phyloP scores from a whole-genome alignment of 2,329 filamentous ascomycete species.

The Chaetomium sp. region DNA sequence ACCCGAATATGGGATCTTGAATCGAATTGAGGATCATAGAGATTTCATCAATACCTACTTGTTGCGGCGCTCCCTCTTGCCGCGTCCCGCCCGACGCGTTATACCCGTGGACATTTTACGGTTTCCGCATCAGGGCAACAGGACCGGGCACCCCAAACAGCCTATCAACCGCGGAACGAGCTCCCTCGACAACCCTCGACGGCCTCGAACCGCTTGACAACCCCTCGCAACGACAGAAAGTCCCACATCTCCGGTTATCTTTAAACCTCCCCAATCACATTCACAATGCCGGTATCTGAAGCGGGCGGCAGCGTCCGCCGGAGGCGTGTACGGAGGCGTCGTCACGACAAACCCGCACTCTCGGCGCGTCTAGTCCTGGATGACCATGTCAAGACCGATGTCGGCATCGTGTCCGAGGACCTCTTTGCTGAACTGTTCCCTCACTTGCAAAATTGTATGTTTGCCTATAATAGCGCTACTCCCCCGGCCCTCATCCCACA shows the following conservation, averaged over 20 bases:
- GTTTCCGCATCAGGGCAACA: not conserved
- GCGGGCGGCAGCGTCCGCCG: conserved; percentile 35
- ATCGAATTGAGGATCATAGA: conserved; percentile 1
- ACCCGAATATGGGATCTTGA: conserved; percentile 10
- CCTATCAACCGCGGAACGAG: not conserved
- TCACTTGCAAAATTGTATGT: conserved; percentile 56
- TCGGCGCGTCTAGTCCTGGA: conserved; percentile 82
- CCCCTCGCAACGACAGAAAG: not conserved
- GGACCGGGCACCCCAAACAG: not conserved
- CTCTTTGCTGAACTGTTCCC: conserved; percentile 82
- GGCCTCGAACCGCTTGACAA: not conserved
- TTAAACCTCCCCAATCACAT: not conserved
- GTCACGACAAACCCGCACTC: conserved; percentile 72
- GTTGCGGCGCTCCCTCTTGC: not conserved
- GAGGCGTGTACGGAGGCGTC: conserved; percentile 55
- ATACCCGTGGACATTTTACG: not conserved
- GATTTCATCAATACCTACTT: not conserved
- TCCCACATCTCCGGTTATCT: not conserved
- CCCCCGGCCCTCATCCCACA: conserved; percentile 19
- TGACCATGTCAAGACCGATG: conserved; percentile 79
- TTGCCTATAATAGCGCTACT: conserved; percentile 13
- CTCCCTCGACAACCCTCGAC: not conserved
- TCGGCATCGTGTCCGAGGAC: conserved; percentile 84
- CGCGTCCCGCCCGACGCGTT: too few relatives aligned
- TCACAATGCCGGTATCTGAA: conserved; percentile 36